These are phyloP conservation scores for Candida broadrunensis DNA, from an alignment of 805 yeast species.

Conservation along the genomic window DNA sequence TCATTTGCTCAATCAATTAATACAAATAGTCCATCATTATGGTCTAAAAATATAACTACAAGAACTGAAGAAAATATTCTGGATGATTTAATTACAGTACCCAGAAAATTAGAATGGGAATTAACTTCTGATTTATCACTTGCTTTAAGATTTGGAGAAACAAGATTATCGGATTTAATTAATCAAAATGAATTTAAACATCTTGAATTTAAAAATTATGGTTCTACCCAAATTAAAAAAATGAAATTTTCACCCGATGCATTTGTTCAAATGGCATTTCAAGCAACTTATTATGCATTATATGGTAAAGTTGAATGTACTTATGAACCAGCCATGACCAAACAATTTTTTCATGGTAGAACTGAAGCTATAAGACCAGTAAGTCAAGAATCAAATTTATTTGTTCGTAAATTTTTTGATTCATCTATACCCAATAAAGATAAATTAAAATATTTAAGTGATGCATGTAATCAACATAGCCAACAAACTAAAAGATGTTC, in stretches of 20 bases:
- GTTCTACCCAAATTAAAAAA: constrained; percentile 73
- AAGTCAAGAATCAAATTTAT: constrained; percentile 71
- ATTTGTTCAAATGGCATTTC: constrained; percentile 89
- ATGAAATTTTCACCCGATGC: constrained; percentile 94
- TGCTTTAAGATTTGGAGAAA: constrained; percentile 86
- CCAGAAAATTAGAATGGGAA: constrained; percentile 87
- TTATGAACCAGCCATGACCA: constrained; percentile 96
- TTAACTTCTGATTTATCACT: constrained; percentile 72
- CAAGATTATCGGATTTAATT: constrained; percentile 80
- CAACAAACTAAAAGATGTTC: constrained; percentile 67
- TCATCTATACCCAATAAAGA: constrained; percentile 52
- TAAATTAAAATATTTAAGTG: constrained; percentile 57
- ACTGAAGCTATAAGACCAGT: constrained; percentile 91
- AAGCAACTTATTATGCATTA: constrained; percentile 85
- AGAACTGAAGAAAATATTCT: constrained; percentile 14
- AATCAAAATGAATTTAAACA: constrained; percentile 86
- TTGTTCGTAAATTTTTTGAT: constrained; percentile 84
- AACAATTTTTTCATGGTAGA: constrained; percentile 80
- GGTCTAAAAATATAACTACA: constrained; percentile 46
- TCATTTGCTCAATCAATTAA: constrained; percentile 84
- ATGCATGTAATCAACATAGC: constrained; percentile 72
- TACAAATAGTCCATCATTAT: constrained; percentile 67
- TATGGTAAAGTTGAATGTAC: constrained; percentile 93
- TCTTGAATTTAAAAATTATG: constrained; percentile 69
- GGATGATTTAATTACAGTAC: constrained; percentile 57